These are phyloP conservation scores for Zarea fungicola DNA, from an alignment of 2,329 filamentous ascomycete species.

Conservation along the genomic window DNA sequence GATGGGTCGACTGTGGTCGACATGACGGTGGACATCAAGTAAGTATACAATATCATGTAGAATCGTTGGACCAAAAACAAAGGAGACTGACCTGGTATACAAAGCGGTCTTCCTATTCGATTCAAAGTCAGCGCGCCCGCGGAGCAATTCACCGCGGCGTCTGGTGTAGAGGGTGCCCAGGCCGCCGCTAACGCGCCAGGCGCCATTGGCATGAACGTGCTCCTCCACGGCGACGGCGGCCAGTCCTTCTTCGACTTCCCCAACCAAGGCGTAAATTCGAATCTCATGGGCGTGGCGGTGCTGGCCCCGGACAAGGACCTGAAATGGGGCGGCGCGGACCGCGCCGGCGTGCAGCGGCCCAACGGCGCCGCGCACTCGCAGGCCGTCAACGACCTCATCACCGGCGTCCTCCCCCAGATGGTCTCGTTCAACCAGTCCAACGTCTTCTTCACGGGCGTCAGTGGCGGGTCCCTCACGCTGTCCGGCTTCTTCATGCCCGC, in stretches of 20 bases:
- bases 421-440: slow-evolving; percentile 47
- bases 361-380: slow-evolving; percentile 52
- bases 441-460: slow-evolving; percentile 54
- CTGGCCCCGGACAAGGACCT: slow-evolving; percentile 50
- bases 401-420: slow-evolving; percentile 43
- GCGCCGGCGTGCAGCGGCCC: slow-evolving; percentile 42
- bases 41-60: slow-evolving; percentile 21
- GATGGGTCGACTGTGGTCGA: slow-evolving; percentile 53
- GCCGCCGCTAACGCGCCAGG: slow-evolving; percentile 27
- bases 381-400: slow-evolving; percentile 49
- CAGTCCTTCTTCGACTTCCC: slow-evolving; percentile 55
- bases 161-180: slow-evolving; percentile 42
- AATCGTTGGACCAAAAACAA: neutral
- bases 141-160: slow-evolving; percentile 44
- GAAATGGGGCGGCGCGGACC: slow-evolving; percentile 53
- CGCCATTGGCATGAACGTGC: slow-evolving; percentile 47
- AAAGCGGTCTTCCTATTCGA: slow-evolving; percentile 46
- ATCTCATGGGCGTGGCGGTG: slow-evolving; percentile 47
- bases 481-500: slow-evolving; percentile 54
- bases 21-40: slow-evolving; percentile 50
- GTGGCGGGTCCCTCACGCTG: slow-evolving; percentile 48
- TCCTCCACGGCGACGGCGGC: slow-evolving; percentile 56
- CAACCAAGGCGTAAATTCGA: slow-evolving; percentile 46
- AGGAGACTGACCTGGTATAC: neutral
- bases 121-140: slow-evolving; percentile 53